These are phyloP conservation scores for Cadophora gregata DNA, from an alignment of 2,329 filamentous ascomycete genomes.

Conservation along the genomic window DNA sequence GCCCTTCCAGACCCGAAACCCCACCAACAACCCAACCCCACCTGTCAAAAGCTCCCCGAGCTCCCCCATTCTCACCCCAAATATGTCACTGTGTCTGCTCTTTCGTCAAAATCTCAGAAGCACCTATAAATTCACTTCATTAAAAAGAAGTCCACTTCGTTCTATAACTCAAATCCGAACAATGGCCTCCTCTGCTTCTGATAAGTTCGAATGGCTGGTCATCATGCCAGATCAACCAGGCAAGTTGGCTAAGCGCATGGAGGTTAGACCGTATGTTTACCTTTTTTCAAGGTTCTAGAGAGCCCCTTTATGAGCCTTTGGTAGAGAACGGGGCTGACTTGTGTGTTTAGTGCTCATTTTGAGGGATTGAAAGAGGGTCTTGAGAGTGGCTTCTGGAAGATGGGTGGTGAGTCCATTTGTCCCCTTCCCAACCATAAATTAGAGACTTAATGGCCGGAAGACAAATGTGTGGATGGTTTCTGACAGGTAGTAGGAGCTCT, in stretches of 20 bases:
- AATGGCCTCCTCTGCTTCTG: slow-evolving; percentile 26
- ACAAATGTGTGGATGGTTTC: background rate
- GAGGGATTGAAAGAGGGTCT: slow-evolving; percentile 56
- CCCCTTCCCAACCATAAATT: background rate
- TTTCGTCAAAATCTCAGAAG: slow-evolving; percentile 8
- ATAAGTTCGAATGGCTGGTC: slow-evolving; percentile 69
- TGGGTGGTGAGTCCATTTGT: slow-evolving; percentile 53
- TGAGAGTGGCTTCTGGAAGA: slow-evolving; percentile 63
- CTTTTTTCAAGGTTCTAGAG: background rate
- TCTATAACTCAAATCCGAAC: slow-evolving; percentile 1
- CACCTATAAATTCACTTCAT: background rate
- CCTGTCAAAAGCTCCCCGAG: background rate
- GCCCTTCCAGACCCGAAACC: background rate
- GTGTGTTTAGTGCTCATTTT: slow-evolving; percentile 37
- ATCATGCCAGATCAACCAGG: slow-evolving; percentile 71
- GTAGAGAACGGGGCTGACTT: background rate
- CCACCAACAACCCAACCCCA: background rate
- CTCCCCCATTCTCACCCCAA: background rate
- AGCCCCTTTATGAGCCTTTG: background rate
- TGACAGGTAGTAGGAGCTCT: slow-evolving; percentile 60
- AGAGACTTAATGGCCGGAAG: background rate
- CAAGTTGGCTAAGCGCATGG: slow-evolving; percentile 63
- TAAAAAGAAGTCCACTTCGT: background rate
- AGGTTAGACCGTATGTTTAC: slow-evolving; percentile 61
- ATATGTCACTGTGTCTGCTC: slow-evolving; percentile 20